Base-by-base conservation (phyloP, 129 eudicot species). In the Mikania micrantha region DNA sequence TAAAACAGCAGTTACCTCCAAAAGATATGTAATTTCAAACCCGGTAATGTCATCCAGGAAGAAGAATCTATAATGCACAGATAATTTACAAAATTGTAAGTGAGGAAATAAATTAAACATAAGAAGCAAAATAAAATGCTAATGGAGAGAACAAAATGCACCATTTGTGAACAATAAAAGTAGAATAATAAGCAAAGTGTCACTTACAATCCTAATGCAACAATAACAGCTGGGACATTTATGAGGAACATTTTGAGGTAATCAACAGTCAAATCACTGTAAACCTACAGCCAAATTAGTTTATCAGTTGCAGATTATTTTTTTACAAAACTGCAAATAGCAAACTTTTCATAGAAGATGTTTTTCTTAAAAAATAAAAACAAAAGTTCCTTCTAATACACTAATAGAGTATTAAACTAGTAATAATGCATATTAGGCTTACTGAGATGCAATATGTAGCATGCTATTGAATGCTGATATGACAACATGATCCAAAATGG, bases 31-130 rank as follows among this genome's bases (percentile, higher is more conserved):
- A 71, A 94, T 81, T 77, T 94, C 99, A 66, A 94, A 94, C 12
- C 99, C 99, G 29, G 97, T 94, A 77, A 94, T 57, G 82, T 94
- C 99, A 78, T 94, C 99, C 31, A 94, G 87, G 65, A 94, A 94
- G 95, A 94, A 94, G 41, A 89, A 94, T 74, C 99, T 94, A 71
- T 11, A 31, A 60, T 1, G 66, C 29, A 54, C 29, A 72, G 22
- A 31, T 38, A 73, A 34, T 50, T 38, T 4, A 17, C 32, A 5
- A 2, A 27, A 53, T 20, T 16, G 19, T 29, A 35, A 28, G 32
- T 28, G 32, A 28, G 4, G 32, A 13, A 39, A n/a, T 15, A n/a
- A n/a, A 4, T 45, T 22, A 45, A 45, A 45, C 16, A 45, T 15
- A 45, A n/a, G 21, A 45, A 4, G 52, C 11, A 28, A n/a, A 42